Evolutionary conservation across 1,284 basidiomycete genomes (phyloP).

Genomic region (Tilletia setariae): DNA sequence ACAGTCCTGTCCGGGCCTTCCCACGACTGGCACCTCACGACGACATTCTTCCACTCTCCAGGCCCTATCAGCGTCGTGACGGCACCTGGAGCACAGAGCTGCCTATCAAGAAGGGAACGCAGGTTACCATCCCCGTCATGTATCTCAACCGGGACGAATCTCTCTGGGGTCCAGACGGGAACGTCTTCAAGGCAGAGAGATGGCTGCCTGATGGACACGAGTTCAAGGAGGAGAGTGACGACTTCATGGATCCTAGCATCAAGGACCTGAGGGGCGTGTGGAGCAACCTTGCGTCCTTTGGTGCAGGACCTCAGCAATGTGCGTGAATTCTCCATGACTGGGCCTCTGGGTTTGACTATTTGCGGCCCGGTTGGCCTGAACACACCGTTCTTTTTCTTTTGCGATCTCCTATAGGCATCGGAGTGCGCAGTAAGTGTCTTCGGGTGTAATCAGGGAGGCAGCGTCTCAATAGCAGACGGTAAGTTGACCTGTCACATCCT

Average conservation of each 20-base stretch:
- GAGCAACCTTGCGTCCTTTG: neutral
- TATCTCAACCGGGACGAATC: neutral
- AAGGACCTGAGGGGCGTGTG: slow-evolving; percentile 13
- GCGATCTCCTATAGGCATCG: neutral
- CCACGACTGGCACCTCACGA: neutral
- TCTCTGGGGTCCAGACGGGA: neutral
- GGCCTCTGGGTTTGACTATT: too few species aligned
- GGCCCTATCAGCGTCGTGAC: neutral
- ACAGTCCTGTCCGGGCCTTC: neutral
- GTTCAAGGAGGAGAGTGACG: neutral
- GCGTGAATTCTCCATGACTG: too few species aligned
- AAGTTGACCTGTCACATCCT: neutral
- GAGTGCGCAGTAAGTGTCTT: neutral
- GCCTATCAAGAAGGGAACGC: neutral
- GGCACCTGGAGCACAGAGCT: neutral
- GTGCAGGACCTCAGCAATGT: slow-evolving; percentile 1
- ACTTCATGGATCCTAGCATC: neutral
- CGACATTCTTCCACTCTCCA: neutral
- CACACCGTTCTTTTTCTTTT: neutral
- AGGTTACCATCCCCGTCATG: neutral
- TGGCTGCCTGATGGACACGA: slow-evolving; percentile 14
- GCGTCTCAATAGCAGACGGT: too few species aligned
- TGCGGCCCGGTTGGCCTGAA: too few species aligned
- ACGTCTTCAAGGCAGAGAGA: slow-evolving; percentile 11
- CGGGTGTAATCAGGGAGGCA: neutral